phyloP scores from a whole-genome alignment of 2,329 filamentous ascomycete species.

The Aspergillus versicolor region DNA sequence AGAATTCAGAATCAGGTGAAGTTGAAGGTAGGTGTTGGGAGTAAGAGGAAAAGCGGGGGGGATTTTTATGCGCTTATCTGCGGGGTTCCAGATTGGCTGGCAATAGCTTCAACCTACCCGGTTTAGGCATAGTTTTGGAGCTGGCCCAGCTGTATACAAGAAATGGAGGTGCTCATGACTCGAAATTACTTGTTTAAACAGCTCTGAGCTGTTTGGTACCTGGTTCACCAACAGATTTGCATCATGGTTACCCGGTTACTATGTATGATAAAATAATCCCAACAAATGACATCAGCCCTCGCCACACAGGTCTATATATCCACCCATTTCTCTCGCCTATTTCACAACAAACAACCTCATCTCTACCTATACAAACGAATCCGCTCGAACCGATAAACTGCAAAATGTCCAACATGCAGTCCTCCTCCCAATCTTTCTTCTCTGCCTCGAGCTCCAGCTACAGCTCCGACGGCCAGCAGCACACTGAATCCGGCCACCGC shows the following conservation, averaged over 20 bases:
- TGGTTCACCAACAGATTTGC: background rate
- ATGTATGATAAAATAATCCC: background rate
- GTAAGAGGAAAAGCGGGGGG: background rate
- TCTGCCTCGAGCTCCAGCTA: background rate
- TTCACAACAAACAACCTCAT: background rate
- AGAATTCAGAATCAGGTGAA: background rate
- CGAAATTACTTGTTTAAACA: too few species aligned
- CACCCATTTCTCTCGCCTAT: background rate
- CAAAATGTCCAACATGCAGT: background rate
- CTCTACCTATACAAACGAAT: background rate
- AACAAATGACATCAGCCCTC: conserved; percentile 6
- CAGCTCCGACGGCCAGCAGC: conserved; percentile 18
- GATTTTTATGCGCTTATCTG: background rate
- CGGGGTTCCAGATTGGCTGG: background rate
- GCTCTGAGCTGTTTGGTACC: too few species aligned
- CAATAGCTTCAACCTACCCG: conserved; percentile 1
- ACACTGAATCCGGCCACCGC: conserved; percentile 28
- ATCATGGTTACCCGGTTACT: background rate
- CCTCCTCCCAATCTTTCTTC: background rate
- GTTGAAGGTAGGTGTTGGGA: background rate
- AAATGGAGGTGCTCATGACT: background rate
- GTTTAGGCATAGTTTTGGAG: background rate
- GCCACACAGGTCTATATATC: conserved; percentile 4
- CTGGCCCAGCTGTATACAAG: background rate
- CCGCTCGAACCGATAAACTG: background rate